Percentiles rank a stretch among this genome's conserved stretches.
Evolutionary conservation across 2,329 filamentous ascomycete species (phyloP).

Genomic region (Alternaria atra): DNA sequence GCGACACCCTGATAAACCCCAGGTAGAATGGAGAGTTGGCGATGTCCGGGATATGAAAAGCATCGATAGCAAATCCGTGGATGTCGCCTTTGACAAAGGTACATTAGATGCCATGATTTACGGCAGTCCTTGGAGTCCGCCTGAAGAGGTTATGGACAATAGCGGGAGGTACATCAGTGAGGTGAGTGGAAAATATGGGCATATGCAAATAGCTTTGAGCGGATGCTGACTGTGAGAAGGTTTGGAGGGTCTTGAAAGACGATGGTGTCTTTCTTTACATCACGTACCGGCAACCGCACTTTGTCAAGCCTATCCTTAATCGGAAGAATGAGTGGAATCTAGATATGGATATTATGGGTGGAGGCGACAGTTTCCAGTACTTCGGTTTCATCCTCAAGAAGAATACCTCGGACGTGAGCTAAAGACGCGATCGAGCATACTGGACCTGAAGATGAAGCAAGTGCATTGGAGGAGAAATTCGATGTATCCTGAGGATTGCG

Average conservation of each 20-base stretch:
- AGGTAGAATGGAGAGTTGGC: conserved; percentile 60
- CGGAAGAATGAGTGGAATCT: conserved; percentile 33
- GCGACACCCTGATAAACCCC: conserved; percentile 50
- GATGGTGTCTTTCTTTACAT: conserved; percentile 62
- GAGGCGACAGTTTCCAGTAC: conserved; percentile 34
- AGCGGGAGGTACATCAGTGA: conserved; percentile 61
- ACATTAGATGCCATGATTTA: conserved; percentile 66
- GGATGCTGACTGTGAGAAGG: conserved; percentile 38
- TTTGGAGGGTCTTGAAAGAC: conserved; percentile 59
- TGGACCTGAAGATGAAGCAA: not conserved
- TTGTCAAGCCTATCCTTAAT: conserved; percentile 41
- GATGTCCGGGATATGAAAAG: conserved; percentile 63
- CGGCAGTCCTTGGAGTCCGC: conserved; percentile 63
- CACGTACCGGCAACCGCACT: conserved; percentile 45
- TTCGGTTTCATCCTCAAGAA: conserved; percentile 23
- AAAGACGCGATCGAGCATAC: too few relatives aligned
- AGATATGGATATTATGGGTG: conserved; percentile 31
- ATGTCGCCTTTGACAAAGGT: conserved; percentile 67
- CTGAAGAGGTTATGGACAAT: conserved; percentile 59
- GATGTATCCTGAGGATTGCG: not conserved
- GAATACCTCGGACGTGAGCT: not conserved
- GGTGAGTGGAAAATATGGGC: conserved; percentile 41
- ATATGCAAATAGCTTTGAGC: accelerated
- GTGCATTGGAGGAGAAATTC: not conserved
- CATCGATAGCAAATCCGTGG: conserved; percentile 55